Base-by-base conservation (phyloP, 345 rosid species). In the Linum usitatissimum region DNA sequence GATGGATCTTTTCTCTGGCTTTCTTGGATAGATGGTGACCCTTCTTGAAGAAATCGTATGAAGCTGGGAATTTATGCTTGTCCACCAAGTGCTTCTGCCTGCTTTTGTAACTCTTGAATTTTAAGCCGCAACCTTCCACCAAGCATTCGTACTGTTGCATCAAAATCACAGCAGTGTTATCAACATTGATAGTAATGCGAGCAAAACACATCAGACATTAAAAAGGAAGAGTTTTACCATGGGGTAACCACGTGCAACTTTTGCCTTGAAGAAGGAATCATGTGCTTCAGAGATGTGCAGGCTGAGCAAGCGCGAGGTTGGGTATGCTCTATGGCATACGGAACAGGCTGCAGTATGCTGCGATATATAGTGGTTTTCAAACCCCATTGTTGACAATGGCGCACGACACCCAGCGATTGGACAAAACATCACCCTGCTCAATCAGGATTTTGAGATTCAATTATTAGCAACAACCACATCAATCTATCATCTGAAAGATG, bases 221-320 rank as follows among this genome's bases (percentile, higher is more conserved):
- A 30, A 5, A 9, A 58, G 30, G 30, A 51, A 4, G 0, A 58
- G 9, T 48, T 30, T 6, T 85, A 92, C 98, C 98, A 89, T 72
- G 65, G 83, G 76, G 73, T 82, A 82, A 18, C 98, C 96, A 21
- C 84, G 91, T 9, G 87, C 95, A 69, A 86, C 96, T 83, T 92
- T 92, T 13, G 98, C 95, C 67, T 92, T 86, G 63, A 92, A 92
- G 84, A 92, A 89, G 57, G 98, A 92, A 75, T 85, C 96, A 13
- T 92, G 98, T 12, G 87, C 79, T 84, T 92, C 98, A 13, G 96
- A 92, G 20, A 89, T 76, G 76, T 92, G 95, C 30, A 92, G 81
- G 77, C 90, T 84, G 55, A 92, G 85, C 19, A 92, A 70, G 54
- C 81, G 83, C 6, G 95, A 85, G 3, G 96, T 86, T 15, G 98